phyloP scores from a whole-genome alignment of 148 eudicot species.

The Camellia japonica region DNA sequence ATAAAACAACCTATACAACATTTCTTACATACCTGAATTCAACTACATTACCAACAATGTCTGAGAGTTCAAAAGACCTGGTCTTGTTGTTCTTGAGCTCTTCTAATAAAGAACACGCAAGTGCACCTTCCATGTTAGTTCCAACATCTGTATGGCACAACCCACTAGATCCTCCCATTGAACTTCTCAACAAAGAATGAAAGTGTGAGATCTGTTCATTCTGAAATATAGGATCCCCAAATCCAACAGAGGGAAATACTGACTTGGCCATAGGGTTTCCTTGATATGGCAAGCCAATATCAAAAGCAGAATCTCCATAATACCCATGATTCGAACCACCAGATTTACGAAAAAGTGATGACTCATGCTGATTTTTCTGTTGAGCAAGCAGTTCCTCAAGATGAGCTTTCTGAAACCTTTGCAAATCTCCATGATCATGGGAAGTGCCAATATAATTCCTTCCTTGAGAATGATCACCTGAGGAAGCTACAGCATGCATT shows the following conservation, averaged over 20 bases:
- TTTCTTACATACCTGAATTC: conserved; percentile 58
- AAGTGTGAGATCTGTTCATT: conserved; percentile 59
- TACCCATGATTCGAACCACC: conserved; percentile 56
- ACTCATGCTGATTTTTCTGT: conserved; percentile 67
- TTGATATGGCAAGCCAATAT: conserved; percentile 65
- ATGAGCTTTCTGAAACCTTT: conserved; percentile 77
- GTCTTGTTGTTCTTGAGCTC: conserved; percentile 79
- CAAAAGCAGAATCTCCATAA: conserved; percentile 56
- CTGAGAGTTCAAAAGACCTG: conserved; percentile 73
- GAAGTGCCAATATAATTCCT: conserved; percentile 44
- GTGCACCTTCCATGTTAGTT: conserved; percentile 51
- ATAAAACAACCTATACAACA: background rate
- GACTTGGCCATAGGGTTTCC: conserved; percentile 66
- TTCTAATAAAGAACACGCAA: conserved; percentile 67
- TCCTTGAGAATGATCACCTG: conserved; percentile 51
- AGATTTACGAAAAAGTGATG: conserved; percentile 46
- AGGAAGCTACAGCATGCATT: conserved; percentile 54
- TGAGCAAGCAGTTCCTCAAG: conserved; percentile 59
- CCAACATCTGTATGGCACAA: conserved; percentile 63
- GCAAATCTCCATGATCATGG: conserved; percentile 48
- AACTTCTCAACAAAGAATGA: conserved; percentile 69
- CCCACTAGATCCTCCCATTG: conserved; percentile 57
- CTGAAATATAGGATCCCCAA: conserved; percentile 64
- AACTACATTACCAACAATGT: conserved; percentile 71
- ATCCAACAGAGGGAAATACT: conserved; percentile 64